A percentile compares a stretch with the other conserved stretches of the same genome.
Evolutionary conservation across 208 protist genomes (phyloP).

Genomic region (Lotmaria passim): DNA sequence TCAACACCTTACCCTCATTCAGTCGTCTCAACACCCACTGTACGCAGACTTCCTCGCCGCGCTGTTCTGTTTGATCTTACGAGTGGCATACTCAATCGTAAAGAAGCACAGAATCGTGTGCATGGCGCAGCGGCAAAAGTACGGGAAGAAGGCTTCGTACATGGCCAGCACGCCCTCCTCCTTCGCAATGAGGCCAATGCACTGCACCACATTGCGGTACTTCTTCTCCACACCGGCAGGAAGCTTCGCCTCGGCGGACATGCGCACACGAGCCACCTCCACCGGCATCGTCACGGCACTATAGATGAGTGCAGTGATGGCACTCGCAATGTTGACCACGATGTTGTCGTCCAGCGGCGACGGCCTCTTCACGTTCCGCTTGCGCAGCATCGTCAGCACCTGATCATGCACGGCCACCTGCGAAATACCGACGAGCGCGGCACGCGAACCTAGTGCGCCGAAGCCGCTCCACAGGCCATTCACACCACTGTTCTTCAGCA

Average conservation of each 20-base stretch:
- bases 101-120: conserved; percentile 94
- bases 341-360: conserved; percentile 64
- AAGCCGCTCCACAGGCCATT: conserved; percentile 86
- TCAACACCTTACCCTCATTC: no score
- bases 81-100: conserved; percentile 62
- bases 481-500: conserved; percentile 64
- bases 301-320: conserved; percentile 87
- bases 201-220: conserved; percentile 84
- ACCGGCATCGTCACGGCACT: conserved; percentile 90
- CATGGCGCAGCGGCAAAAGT: conserved; percentile 85
- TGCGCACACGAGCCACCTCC: conserved; percentile 88
- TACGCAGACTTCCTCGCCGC: conserved; percentile 13
- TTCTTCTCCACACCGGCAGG: conserved; percentile 46
- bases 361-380: conserved; percentile 40
- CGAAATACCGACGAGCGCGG: conserved; percentile 83
- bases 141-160: conserved; percentile 89
- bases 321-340: conserved; percentile 80
- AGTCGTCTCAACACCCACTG: no score
- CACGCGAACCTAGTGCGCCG: conserved; percentile 78
- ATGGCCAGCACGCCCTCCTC: conserved; percentile 84
- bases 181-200: conserved; percentile 67
- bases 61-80: conserved; percentile 14
- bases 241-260: conserved; percentile 85
- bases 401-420: conserved; percentile 95
- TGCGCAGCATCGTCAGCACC: conserved; percentile 75